Evolutionary conservation across 805 yeast genomes (phyloP).

Genomic region (Saturnispora halmiae): DNA sequence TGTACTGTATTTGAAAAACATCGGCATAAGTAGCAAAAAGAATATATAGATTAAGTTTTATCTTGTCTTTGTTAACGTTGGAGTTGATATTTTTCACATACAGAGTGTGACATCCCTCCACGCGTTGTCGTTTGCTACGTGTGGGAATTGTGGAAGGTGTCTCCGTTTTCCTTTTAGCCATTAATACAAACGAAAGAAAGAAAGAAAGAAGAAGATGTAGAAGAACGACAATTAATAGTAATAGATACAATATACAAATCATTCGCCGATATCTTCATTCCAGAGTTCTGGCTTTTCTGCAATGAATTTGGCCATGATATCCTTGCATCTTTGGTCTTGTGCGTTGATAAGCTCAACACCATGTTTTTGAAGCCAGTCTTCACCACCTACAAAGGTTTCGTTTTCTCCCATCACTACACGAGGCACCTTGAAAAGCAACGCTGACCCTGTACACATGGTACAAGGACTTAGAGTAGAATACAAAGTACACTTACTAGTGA

Average conservation of each 20-base stretch:
- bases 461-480: constrained; percentile 93
- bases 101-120: constrained; percentile 32
- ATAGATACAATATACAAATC: not conserved
- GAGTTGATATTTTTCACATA: constrained; percentile 55
- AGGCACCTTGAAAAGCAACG: constrained; percentile 77
- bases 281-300: constrained; percentile 68
- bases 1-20: constrained; percentile 40
- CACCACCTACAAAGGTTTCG: constrained; percentile 74
- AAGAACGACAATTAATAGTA: too few species aligned
- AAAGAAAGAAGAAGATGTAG: not conserved
- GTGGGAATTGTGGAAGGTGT: not conserved
- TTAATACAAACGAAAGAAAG: not conserved
- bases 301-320: constrained; percentile 71
- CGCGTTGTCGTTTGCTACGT: constrained; percentile 8
- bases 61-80: constrained; percentile 34
- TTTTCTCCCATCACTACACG: constrained; percentile 89
- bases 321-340: constrained; percentile 52
- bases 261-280: constrained; percentile 70
- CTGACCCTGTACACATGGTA: constrained; percentile 92
- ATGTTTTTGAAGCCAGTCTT: constrained; percentile 53
- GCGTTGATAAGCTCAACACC: constrained; percentile 68
- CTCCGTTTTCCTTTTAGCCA: constrained; percentile 1
- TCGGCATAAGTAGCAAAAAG: constrained; percentile 60
- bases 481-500: constrained; percentile 78
- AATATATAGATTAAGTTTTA: constrained; percentile 48